Base-by-base conservation (phyloP, 2,329 filamentous ascomycete species). In the Ophiosphaerella narmari region DNA sequence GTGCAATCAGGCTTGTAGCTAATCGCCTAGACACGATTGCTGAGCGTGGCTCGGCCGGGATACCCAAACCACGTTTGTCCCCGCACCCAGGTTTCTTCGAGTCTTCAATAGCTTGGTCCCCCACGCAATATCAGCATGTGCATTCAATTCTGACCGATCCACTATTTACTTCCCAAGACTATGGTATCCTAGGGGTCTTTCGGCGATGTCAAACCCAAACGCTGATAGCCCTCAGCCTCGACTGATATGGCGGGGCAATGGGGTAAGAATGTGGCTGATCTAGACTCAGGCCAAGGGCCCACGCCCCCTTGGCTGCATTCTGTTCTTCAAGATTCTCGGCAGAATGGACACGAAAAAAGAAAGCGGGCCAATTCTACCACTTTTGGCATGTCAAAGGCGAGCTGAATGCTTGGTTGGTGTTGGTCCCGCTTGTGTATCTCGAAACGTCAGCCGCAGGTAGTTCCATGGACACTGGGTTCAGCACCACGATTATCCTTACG, bases 201-300 rank as follows among this genome's bases (percentile, higher is more conserved):
- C 32, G 24, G 13, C 7, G 18, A 50, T 31, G 29, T 48, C 13
- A 39, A 40, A 47, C 34, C 49, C 46, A 53, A 40, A 21, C 34
- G 34, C 18, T 36, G 45, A 39, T 23, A 34, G 34, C 21, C 36
- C 38, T 39, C 39, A 57, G 51, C 48, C 55, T 57, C 41, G 32
- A 53, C 21, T 39, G 45, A 46, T 21, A 49, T 47, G 43, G 55
- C 46, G 60, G 56, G 52, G 52, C 42, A 57, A 40, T 56, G 58
- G 60, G 49, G 57, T 60, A 59, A 54, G 52, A 65, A 55, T 50
- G 60, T 68, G 66, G 66, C 66, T 62, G 66, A 60, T 68, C 68
- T 59, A 71, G 68, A 64, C 67, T 60, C 50, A 11, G 44, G 63
- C 66, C 62, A 70, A 68, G 67, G 58, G 32, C 41, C 59, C 46